Percentiles rank a stretch among this genome's conserved stretches.
phyloP scores from a whole-genome alignment of 2,329 filamentous ascomycete genomes.

The Penicillium palitans region DNA sequence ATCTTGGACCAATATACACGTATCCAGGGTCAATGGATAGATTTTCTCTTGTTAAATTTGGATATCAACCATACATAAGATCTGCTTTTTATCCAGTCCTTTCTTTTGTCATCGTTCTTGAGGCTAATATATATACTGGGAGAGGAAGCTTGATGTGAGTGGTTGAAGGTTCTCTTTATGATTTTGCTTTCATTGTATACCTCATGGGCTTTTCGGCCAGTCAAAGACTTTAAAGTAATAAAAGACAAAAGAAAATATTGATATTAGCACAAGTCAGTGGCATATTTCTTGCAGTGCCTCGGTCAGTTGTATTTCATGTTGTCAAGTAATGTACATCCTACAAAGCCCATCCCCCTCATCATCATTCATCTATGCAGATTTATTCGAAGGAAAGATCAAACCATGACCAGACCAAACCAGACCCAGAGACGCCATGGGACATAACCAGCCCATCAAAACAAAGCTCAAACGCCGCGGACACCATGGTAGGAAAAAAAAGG shows the following conservation, averaged over 20 bases:
- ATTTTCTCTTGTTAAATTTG: not conserved
- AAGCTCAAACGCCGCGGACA: constrained; percentile 16
- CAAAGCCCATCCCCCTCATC: constrained; percentile 18
- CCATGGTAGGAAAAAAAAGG: constrained; percentile 18
- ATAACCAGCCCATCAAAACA: constrained; percentile 12
- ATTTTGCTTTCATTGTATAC: not conserved
- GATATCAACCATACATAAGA: not conserved
- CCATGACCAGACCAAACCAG: constrained; percentile 16
- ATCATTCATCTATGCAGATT: constrained; percentile 33
- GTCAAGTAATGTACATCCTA: constrained; percentile 31
- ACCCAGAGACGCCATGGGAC: constrained; percentile 24
- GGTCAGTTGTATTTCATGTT: constrained; percentile 18
- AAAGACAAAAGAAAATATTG: not conserved
- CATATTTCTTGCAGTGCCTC: constrained; percentile 5
- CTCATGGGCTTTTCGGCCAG: no score
- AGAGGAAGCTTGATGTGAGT: no score
- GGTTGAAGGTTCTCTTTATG: not conserved
- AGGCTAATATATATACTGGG: no score
- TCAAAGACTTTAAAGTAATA: not conserved
- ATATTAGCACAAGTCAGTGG: constrained; percentile 1
- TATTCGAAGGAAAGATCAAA: constrained; percentile 13
- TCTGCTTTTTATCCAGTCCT: no score
- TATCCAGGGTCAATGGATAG: not conserved
- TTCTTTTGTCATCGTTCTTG: no score
- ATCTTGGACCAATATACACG: not conserved